Base-by-base conservation (phyloP, 768 basidiomycete genomes). In the Podaxis carcinomalis region DNA sequence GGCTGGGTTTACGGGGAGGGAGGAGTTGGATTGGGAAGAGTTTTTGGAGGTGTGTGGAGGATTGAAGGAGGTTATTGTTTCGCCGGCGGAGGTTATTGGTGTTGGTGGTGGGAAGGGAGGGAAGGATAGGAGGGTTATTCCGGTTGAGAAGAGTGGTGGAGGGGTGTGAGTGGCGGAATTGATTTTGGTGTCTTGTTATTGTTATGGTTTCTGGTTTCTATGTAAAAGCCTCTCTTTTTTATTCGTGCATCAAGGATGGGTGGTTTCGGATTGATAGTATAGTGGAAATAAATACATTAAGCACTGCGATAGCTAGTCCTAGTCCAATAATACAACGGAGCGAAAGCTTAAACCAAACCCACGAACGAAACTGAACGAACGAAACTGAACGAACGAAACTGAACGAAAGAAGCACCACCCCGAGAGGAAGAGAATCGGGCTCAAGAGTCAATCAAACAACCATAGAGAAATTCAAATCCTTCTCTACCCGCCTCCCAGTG, bases 1-100 rank as follows among this genome's bases (percentile, higher is more conserved):
- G 70, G 87, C 89, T 62, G 94, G 91, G 3, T 84, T 91, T 71
- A 74, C 77, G 52, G 72, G 73, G 21, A 77, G 80, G 66, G 72
- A 73, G 28, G 80, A 81, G 27, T 74, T 97, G 51, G 85, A 87
- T 63, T 86, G 93, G 67, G 90, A 95, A 64, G 91, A 92, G 69
- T 95, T 95, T 71, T 78, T 95, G 52, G 93, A 95, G 84, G 92
- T 92, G 39, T 92, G 89, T 68, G 89, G 85, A 2, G 84, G 81
- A 58, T 73, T 92, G 62, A 90, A 86, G 71, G 89, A 89, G 64
- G 82, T 87, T 67, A 81, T 71, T 70, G 82, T 80, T 57, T 70
- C 74, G 4, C 77, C 78, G 63, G 63, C 66, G 2, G 67, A 47
- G 28, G 40, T 60, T n/a, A 19, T 13, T 51, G 47, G 57, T 21